A percentile compares a stretch with the other conserved stretches of the same genome.
Conservation (phyloP, 768 basidiomycete species). For the Mrakia hoshinonis region DNA sequence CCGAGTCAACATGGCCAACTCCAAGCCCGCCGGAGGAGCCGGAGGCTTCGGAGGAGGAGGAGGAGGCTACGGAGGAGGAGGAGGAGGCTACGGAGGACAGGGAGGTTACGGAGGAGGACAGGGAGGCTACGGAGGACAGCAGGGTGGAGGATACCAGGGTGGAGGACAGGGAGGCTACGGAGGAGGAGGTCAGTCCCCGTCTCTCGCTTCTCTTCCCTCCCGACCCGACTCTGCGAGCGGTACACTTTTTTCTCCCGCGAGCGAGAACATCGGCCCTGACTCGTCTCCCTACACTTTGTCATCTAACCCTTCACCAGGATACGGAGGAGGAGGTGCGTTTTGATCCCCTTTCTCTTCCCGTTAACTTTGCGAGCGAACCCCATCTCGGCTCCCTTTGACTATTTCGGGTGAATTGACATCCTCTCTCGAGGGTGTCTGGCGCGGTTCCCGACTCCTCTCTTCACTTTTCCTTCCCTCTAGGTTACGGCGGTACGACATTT, state of each 20-base stretch:
- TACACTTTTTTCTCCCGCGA: conserved; percentile 2
- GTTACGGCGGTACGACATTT: background rate
- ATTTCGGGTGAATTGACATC: conserved; percentile 3
- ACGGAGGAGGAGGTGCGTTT: conserved; percentile 24
- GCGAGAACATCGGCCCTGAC: conserved; percentile 9
- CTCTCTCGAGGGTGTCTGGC: conserved; percentile 11
- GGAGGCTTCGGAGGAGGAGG: conserved; percentile 25
- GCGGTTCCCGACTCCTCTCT: background rate
- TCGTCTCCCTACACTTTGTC: background rate
- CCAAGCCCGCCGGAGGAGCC: conserved; percentile 35
- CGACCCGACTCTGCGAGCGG: too few relatives aligned
- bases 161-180: conserved; percentile 26
- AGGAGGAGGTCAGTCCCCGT: conserved; percentile 15
- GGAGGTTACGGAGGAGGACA: conserved; percentile 28
- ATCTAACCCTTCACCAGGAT: background rate
- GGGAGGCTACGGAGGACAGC: conserved; percentile 28
- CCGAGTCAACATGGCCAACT: conserved; percentile 53
- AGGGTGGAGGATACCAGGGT: background rate
- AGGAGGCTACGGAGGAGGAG: conserved; percentile 17
- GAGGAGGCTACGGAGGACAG: conserved; percentile 1
- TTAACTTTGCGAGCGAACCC: conserved; percentile 10
- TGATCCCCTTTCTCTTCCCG: background rate
- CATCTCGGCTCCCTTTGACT: background rate
- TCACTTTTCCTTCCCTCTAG: background rate
- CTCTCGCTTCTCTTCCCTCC: background rate